phyloP scores from a whole-genome alignment of 176 grass and related monocot species.

The Juncus inflexus region DNA sequence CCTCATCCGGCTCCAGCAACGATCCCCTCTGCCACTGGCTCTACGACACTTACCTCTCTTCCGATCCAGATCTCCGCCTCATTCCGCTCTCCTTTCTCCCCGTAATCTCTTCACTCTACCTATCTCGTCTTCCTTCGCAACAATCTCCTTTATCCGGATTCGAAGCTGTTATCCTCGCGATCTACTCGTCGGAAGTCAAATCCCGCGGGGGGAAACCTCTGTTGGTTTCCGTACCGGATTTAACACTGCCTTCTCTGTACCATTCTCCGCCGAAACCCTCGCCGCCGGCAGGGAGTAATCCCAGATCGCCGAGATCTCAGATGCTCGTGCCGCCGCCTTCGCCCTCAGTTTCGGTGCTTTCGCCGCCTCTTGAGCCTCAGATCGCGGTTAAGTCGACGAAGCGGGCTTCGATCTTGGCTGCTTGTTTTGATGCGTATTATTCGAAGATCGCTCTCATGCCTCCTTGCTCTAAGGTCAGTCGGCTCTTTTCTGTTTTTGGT shows the following conservation, averaged over 20 bases:
- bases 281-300: slow-evolving; percentile 4
- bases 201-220: slow-evolving; percentile 69
- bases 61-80: slow-evolving; percentile 88
- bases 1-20: slow-evolving; percentile 59
- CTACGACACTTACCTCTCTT: slow-evolving; percentile 89
- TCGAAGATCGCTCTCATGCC: slow-evolving; percentile 83
- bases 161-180: slow-evolving; percentile 89
- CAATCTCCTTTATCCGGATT: slow-evolving; percentile 74
- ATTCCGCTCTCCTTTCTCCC: slow-evolving; percentile 81
- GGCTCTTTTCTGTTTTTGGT: background rate
- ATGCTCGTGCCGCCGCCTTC: slow-evolving; percentile 40
- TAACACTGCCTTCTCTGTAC: slow-evolving; percentile 78
- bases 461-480: slow-evolving; percentile 50
- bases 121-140: slow-evolving; percentile 57
- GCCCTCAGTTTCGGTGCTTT: slow-evolving; percentile 54
- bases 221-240: slow-evolving; percentile 78
- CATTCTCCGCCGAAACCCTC: slow-evolving; percentile 46
- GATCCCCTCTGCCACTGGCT: slow-evolving; percentile 92
- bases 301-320: slow-evolving; percentile 52
- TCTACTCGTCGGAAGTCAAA: slow-evolving; percentile 83
- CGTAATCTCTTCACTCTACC: slow-evolving; percentile 81
- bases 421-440: slow-evolving; percentile 74
- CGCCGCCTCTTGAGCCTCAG: slow-evolving; percentile 80
- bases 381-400: slow-evolving; percentile 86
- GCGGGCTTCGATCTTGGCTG: slow-evolving; percentile 70